These are phyloP conservation scores for Tricholoma sp. DNA, from an alignment of 768 basidiomycete species.

Conservation along the genomic window DNA sequence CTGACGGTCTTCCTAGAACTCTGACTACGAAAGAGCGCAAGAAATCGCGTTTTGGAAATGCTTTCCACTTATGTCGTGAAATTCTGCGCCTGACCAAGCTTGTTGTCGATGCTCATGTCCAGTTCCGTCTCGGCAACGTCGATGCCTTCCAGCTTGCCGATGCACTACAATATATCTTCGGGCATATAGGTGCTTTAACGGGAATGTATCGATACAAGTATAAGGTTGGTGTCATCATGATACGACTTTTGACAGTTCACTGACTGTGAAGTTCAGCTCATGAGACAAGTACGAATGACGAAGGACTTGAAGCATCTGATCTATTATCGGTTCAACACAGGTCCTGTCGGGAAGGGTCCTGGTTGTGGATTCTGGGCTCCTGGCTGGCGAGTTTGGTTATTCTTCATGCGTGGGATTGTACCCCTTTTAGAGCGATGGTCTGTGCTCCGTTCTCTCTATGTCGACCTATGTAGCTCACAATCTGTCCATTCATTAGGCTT, in stretches of 20 bases:
- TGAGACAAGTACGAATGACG: conserved; percentile 99
- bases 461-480: not conserved
- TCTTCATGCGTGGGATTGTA: conserved; percentile 99
- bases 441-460: conserved; percentile 10
- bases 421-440: conserved; percentile 95
- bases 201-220: conserved; percentile 99
- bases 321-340: conserved; percentile 99
- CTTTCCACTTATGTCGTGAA: conserved; percentile 97
- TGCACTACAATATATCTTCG: conserved; percentile 96
- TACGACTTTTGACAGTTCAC: not conserved
- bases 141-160: conserved; percentile 99
- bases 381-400: conserved; percentile 99
- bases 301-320: conserved; percentile 98
- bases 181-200: conserved; percentile 94
- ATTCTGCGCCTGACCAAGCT: conserved; percentile 97
- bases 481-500: conserved; percentile 41
- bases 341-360: conserved; percentile 98
- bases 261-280: conserved; percentile 48
- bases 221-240: conserved; percentile 52
- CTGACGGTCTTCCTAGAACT: conserved; percentile 51
- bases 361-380: conserved; percentile 99
- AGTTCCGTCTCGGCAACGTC: conserved; percentile 96
- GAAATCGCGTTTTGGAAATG: conserved; percentile 99
- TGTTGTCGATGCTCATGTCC: conserved; percentile 97
- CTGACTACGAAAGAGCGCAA: conserved; percentile 99